Conservation (phyloP, 202 grass and related monocot species). For the Schoenoplectus tabernaemontani region DNA sequence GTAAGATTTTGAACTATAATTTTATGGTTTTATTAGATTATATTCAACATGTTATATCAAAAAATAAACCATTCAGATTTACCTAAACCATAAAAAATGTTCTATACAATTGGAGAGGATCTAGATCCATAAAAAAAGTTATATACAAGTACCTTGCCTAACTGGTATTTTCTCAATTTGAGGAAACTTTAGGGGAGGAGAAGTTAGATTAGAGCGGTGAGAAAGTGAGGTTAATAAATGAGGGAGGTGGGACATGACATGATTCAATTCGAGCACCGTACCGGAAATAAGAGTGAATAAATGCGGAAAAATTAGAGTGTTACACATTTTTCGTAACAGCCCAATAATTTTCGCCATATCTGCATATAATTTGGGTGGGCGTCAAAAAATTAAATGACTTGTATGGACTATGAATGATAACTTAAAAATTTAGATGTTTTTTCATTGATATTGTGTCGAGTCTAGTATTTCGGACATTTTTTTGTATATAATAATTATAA, state of each 20-base stretch:
- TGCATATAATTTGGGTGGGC: not conserved
- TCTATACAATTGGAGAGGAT: not conserved
- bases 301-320: not conserved
- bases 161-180: not conserved
- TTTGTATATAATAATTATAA: too few species aligned
- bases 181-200: not conserved
- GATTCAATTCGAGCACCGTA: not conserved
- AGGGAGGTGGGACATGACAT: not conserved
- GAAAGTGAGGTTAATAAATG: conserved; percentile 18
- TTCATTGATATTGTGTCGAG: too few species aligned
- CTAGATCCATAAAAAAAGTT: not conserved
- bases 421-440: not conserved
- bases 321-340: not conserved
- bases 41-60: not conserved
- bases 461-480: too few species aligned
- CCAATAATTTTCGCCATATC: not conserved
- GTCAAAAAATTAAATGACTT: not conserved
- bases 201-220: not conserved
- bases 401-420: not conserved
- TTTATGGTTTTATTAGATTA: not conserved
- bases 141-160: not conserved
- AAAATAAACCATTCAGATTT: not conserved
- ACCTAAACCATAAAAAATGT: not conserved
- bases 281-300: not conserved
- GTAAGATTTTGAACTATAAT: too few species aligned